phyloP scores from a whole-genome alignment of 2,329 filamentous ascomycete species.

The Ilyonectria robusta region DNA sequence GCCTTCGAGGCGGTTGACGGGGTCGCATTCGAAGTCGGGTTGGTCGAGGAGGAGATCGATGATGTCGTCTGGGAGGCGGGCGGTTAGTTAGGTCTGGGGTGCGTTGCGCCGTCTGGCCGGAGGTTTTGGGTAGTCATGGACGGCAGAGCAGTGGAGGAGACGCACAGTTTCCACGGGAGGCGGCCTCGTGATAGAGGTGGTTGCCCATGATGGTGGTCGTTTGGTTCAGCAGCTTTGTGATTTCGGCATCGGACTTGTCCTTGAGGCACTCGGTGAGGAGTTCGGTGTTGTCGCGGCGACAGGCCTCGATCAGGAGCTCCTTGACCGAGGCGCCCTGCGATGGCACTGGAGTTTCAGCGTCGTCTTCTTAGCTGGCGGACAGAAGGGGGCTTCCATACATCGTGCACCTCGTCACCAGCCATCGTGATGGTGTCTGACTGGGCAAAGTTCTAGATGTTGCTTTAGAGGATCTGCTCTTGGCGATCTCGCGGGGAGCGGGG shows the following conservation, averaged over 20 bases:
- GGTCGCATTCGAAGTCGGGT: slow-evolving; percentile 88
- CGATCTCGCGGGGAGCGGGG: slow-evolving; percentile 31
- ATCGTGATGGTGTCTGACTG: slow-evolving; percentile 28
- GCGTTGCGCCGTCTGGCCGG: background rate
- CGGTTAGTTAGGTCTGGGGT: slow-evolving; percentile 22
- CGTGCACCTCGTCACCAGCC: slow-evolving; percentile 54
- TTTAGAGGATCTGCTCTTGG: background rate
- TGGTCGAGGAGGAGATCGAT: slow-evolving; percentile 88
- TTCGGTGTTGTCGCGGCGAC: slow-evolving; percentile 91
- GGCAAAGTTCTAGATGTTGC: background rate
- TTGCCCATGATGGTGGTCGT: slow-evolving; percentile 90
- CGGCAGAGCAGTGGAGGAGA: slow-evolving; percentile 39
- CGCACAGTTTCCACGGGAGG: slow-evolving; percentile 87
- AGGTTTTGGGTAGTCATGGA: background rate
- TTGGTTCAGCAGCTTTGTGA: slow-evolving; percentile 85
- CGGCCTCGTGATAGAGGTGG: slow-evolving; percentile 91
- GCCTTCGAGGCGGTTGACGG: slow-evolving; percentile 76
- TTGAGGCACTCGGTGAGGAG: slow-evolving; percentile 83
- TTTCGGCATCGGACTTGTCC: slow-evolving; percentile 72
- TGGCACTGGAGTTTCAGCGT: slow-evolving; percentile 13
- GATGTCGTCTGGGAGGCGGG: slow-evolving; percentile 73
- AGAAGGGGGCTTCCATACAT: slow-evolving; percentile 43
- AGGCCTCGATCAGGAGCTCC: slow-evolving; percentile 93
- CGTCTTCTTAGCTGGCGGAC: slow-evolving; percentile 5
- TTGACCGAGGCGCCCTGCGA: slow-evolving; percentile 84